Evolutionary conservation across 306 rosid species (phyloP).

Genomic region (Mimosa bimucronata): DNA sequence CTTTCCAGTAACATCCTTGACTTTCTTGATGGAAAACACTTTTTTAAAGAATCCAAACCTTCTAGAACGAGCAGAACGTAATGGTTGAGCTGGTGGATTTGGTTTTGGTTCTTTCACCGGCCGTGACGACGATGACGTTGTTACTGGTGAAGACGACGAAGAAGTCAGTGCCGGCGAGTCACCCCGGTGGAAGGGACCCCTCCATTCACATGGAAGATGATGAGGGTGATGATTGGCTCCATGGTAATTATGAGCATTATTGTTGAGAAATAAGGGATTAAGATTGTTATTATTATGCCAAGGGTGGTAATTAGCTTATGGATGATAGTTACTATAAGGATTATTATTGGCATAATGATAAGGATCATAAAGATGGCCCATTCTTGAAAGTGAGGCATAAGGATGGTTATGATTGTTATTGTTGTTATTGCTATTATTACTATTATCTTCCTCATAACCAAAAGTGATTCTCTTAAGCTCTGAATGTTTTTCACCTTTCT

Average conservation of each 20-base stretch:
- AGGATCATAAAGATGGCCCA: neutral
- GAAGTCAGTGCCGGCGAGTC: neutral
- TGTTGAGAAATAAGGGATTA: neutral
- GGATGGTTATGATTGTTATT: neutral
- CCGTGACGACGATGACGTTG: neutral
- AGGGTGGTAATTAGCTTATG: neutral
- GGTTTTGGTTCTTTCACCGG: neutral
- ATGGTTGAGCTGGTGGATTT: neutral
- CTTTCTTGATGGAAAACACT: neutral
- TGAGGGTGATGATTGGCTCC: neutral
- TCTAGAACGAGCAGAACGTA: neutral
- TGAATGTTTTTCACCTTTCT: slow-evolving; percentile 32
- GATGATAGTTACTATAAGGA: neutral
- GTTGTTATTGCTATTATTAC: neutral
- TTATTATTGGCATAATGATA: neutral
- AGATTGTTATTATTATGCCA: no score
- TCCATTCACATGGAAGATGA: neutral
- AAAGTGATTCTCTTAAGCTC: slow-evolving; percentile 17
- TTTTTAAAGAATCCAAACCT: neutral
- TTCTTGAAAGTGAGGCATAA: neutral
- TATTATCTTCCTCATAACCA: slow-evolving; percentile 14
- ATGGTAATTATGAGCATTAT: neutral
- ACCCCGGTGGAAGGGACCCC: no score
- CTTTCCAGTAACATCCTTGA: neutral
- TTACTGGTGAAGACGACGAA: neutral